Conservation (phyloP, 2,329 filamentous ascomycete genomes). For the Fusarium sterilihyphosum region DNA sequence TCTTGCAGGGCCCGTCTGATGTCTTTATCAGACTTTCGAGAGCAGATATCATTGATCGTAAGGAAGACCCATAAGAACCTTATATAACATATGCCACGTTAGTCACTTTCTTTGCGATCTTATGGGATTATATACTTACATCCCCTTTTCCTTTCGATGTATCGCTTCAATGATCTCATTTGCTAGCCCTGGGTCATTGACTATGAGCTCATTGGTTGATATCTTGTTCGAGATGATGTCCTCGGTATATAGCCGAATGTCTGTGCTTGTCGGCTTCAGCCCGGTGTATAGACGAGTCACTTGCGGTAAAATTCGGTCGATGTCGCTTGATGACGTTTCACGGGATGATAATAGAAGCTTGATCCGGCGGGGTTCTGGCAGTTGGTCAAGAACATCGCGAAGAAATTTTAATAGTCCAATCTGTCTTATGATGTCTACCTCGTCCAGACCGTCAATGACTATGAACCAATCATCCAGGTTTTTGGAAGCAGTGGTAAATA, state of each 20-base stretch:
- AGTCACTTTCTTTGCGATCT: background rate
- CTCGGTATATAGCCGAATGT: background rate
- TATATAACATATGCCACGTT: background rate
- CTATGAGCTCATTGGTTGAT: background rate
- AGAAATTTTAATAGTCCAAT: background rate
- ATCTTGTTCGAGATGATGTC: background rate
- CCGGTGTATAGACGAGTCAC: background rate
- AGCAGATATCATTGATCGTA: constrained; percentile 21
- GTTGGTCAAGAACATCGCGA: background rate
- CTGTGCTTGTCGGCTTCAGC: background rate
- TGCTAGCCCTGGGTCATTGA: background rate
- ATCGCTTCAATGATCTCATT: background rate
- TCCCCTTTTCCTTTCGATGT: background rate
- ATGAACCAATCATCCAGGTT: background rate
- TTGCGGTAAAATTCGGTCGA: background rate
- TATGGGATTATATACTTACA: background rate
- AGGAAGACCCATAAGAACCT: constrained; percentile 32
- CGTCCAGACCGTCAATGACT: background rate
- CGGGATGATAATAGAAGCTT: background rate
- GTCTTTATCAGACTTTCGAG: constrained; percentile 1
- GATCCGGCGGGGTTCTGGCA: background rate
- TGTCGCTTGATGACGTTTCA: background rate
- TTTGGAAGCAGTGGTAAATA: fast-evolving
- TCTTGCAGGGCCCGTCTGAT: constrained; percentile 3
- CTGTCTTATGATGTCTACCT: background rate